phyloP scores from a whole-genome alignment of 306 rosid species.

The Rosa chinensis region DNA sequence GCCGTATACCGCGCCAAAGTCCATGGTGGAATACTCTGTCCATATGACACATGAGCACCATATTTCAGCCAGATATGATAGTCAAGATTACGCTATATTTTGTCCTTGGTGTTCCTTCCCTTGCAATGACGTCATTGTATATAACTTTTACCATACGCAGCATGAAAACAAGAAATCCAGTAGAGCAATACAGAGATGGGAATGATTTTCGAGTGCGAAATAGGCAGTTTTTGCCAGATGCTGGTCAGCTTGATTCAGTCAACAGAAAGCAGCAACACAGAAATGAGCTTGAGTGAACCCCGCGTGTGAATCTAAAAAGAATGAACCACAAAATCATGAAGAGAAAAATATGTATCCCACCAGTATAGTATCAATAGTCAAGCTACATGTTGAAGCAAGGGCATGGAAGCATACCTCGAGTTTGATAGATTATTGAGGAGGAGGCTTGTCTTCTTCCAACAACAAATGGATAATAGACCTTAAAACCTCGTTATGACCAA shows the following conservation, averaged over 20 bases:
- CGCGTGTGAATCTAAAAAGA: not conserved
- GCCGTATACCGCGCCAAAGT: not conserved
- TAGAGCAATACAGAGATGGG: not conserved
- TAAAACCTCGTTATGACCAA: conserved; percentile 62
- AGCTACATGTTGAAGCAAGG: not conserved
- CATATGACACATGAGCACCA: not conserved
- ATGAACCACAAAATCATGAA: not conserved
- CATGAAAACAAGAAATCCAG: not conserved
- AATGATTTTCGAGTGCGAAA: not conserved
- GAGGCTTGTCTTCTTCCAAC: conserved; percentile 75
- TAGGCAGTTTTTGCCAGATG: not conserved
- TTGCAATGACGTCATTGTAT: not conserved
- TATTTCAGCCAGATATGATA: not conserved
- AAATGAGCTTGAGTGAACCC: not conserved
- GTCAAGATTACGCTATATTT: not conserved
- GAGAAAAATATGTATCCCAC: not conserved
- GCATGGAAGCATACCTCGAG: not conserved
- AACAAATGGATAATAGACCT: conserved; percentile 78
- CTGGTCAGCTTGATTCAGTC: not conserved
- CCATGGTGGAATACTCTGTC: not conserved
- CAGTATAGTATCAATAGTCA: not conserved
- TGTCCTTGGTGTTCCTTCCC: not conserved
- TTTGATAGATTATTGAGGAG: conserved; percentile 13
- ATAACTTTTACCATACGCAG: not conserved
- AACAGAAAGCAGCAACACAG: not conserved